Conservation (phyloP, 2,329 filamentous ascomycete species). For the Calycina marina region DNA sequence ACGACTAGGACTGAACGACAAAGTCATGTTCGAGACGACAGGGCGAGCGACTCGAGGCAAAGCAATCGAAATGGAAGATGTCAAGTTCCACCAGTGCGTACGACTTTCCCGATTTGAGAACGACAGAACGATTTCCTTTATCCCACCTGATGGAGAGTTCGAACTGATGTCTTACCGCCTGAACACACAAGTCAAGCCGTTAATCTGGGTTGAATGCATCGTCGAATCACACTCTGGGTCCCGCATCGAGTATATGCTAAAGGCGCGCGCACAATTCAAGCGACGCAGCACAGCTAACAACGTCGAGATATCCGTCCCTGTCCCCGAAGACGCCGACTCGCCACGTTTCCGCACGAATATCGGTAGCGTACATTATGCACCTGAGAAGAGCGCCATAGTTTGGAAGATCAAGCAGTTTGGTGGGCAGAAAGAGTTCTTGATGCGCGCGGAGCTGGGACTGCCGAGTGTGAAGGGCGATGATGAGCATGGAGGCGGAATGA, state of each 20-base stretch:
- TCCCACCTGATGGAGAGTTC: slow-evolving; percentile 95
- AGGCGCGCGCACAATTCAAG: slow-evolving; percentile 97
- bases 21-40: slow-evolving; percentile 98
- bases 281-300: slow-evolving; percentile 95
- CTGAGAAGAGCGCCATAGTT: slow-evolving; percentile 91
- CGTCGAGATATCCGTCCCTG: slow-evolving; percentile 92
- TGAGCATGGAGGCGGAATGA: slow-evolving; percentile 93
- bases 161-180: slow-evolving; percentile 98
- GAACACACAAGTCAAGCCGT: slow-evolving; percentile 94
- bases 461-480: slow-evolving; percentile 92
- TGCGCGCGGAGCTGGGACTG: slow-evolving; percentile 90
- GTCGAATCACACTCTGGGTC: slow-evolving; percentile 93
- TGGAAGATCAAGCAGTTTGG: slow-evolving; percentile 99
- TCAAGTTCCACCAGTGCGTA: slow-evolving; percentile 99
- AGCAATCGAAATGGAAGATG: slow-evolving; percentile 98
- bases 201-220: slow-evolving; percentile 98
- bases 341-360: slow-evolving; percentile 96
- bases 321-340: slow-evolving; percentile 92
- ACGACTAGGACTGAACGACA: slow-evolving; percentile 89
- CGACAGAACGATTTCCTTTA: slow-evolving; percentile 96
- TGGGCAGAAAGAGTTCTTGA: slow-evolving; percentile 94
- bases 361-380: slow-evolving; percentile 91
- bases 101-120: slow-evolving; percentile 93
- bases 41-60: slow-evolving; percentile 88
- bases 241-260: slow-evolving; percentile 97